Evolutionary conservation across 306 rosid genomes (phyloP), one percentile per base, ranked within the genome.

Genomic region (Cicer cuneatum): DNA sequence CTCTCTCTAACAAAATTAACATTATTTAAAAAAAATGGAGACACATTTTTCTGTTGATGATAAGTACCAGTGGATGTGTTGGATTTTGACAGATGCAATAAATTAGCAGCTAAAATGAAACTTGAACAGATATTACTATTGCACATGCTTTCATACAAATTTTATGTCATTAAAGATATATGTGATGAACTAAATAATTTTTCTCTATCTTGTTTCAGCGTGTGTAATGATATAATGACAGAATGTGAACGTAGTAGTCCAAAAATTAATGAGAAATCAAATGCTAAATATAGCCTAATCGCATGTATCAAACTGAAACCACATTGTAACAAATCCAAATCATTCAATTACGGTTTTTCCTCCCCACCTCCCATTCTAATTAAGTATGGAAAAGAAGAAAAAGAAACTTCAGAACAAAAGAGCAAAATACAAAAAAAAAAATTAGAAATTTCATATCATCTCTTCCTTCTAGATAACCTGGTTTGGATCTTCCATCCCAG

Each of bases 401-500:
- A 66, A 49, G 11, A 37, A 42, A 71, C 24, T 24, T n/a, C 21
- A 38, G 13, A 45, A 49, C 51, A 71, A 52, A 33, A 40, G 7
- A 62, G 21, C 66, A 66, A 60, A 66, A 66, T 53, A 75, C 74
- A 39, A 16, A 45, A 58, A 53, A 81, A 2, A 14, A 66, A 6
- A 47, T 29, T 5, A 80, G 64, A 42, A 72, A 61, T 19, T 24
- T 15, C 72, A 35, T 37, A 66, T 21, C 71, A 66, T 51, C 76
- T 58, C 7, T 35, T 8, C 5, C 57, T 60, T n/a, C 61, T 69
- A 53, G 64, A 29, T 53, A 53, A 7, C 73, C 83, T 85, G 82
- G 85, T 78, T 81, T 78, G 88, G 88, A 24, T 33, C 56, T 3
- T 60, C 85, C 81, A 75, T 66, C 62, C 85, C 88, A 74, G 88